A percentile compares a stretch with the other conserved stretches of the same genome.
Evolutionary conservation across 2,329 filamentous ascomycete genomes (phyloP).

Genomic region (Clonostachys sp.): DNA sequence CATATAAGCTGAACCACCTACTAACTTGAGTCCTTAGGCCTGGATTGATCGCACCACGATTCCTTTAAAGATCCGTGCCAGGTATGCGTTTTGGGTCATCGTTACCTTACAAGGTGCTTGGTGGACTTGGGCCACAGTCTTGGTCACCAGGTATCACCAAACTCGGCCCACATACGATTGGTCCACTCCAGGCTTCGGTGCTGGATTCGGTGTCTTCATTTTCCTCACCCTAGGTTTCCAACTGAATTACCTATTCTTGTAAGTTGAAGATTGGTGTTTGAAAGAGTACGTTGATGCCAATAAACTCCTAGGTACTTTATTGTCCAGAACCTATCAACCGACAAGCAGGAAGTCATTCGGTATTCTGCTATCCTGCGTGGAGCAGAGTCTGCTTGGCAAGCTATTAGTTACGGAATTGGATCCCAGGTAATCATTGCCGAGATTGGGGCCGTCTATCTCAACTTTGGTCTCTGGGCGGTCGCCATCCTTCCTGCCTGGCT

Average conservation of each 20-base stretch:
- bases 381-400: constrained; percentile 70
- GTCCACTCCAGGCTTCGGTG: constrained; percentile 57
- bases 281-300: constrained; percentile 1
- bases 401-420: constrained; percentile 65
- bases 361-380: constrained; percentile 64
- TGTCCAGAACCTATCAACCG: constrained; percentile 58
- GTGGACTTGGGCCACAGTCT: constrained; percentile 68
- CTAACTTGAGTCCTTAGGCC: constrained; percentile 13
- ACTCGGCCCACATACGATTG: constrained; percentile 63
- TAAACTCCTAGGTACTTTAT: constrained; percentile 55
- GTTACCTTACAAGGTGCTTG: constrained; percentile 59
- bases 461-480: constrained; percentile 64
- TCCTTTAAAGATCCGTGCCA: constrained; percentile 46
- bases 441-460: constrained; percentile 65
- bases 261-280: constrained; percentile 13
- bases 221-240: constrained; percentile 66
- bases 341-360: constrained; percentile 61
- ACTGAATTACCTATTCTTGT: constrained; percentile 69
- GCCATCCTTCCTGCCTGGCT: constrained; percentile 63
- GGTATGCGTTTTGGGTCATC: constrained; percentile 49
- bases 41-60: constrained; percentile 57
- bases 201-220: constrained; percentile 62
- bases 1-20: neutral
- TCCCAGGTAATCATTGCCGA: constrained; percentile 58
- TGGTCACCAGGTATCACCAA: constrained; percentile 55